Conservation (phyloP, 2,329 filamentous ascomycete species). For the Amphichorda felina region DNA sequence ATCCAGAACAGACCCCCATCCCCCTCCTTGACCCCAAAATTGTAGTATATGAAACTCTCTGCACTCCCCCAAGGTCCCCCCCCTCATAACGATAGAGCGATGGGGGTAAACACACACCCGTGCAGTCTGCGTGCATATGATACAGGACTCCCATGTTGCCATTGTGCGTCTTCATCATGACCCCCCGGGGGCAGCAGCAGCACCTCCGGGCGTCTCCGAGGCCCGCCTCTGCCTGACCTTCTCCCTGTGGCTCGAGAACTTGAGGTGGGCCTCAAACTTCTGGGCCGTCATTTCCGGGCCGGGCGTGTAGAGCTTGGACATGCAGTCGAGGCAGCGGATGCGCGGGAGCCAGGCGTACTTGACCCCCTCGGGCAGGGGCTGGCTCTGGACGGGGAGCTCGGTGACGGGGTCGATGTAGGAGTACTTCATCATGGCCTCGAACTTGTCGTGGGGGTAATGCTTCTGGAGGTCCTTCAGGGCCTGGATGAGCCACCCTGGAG, state of each 20-base stretch:
- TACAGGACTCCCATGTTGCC: no score
- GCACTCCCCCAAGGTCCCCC: no score
- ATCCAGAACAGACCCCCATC: no score
- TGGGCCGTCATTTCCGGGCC: slow-evolving; percentile 74
- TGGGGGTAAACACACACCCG: no score
- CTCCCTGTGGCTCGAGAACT: slow-evolving; percentile 70
- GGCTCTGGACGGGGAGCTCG: slow-evolving; percentile 47
- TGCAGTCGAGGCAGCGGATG: slow-evolving; percentile 86
- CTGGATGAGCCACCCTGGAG: slow-evolving; percentile 72
- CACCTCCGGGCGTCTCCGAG: no score
- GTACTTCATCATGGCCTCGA: slow-evolving; percentile 88
- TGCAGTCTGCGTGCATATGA: no score
- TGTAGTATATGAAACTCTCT: no score
- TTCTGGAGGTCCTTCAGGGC: slow-evolving; percentile 61
- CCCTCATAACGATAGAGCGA: no score
- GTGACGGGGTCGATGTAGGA: slow-evolving; percentile 66
- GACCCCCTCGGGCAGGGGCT: slow-evolving; percentile 47
- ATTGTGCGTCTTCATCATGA: background rate
- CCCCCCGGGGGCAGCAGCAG: background rate
- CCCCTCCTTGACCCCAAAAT: no score
- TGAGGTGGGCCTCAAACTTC: slow-evolving; percentile 88
- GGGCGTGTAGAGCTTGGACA: slow-evolving; percentile 86
- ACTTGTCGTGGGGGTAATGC: slow-evolving; percentile 64
- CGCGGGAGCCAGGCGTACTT: slow-evolving; percentile 78
- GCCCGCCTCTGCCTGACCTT: slow-evolving; percentile 36